phyloP scores from a whole-genome alignment of 2,329 filamentous ascomycete species.

The Blumeriella jaapii region DNA sequence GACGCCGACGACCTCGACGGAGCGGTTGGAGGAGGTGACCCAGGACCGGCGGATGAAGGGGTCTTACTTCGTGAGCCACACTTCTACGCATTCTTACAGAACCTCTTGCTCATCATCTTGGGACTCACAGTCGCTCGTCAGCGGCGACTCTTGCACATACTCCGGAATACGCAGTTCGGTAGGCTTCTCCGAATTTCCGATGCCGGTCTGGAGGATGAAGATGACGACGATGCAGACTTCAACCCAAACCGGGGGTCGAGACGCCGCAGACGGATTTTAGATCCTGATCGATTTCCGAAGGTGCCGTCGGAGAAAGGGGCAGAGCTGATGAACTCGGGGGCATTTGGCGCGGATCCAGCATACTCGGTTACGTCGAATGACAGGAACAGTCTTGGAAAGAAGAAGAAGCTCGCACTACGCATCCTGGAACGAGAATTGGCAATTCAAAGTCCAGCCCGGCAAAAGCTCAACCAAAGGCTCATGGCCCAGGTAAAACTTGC shows the following conservation, averaged over 20 bases:
- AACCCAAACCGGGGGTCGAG: slow-evolving; percentile 34
- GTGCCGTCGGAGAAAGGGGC: slow-evolving; percentile 69
- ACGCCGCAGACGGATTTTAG: slow-evolving; percentile 33
- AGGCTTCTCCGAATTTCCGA: slow-evolving; percentile 15
- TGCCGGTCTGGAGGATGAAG: slow-evolving; percentile 11
- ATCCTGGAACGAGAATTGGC: slow-evolving; percentile 77
- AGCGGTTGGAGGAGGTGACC: slow-evolving; percentile 3
- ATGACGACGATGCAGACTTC: slow-evolving; percentile 14
- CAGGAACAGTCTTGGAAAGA: slow-evolving; percentile 32
- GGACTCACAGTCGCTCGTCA: slow-evolving; percentile 17
- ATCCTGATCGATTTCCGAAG: slow-evolving; percentile 60
- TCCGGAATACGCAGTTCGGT: slow-evolving; percentile 17
- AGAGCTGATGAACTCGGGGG: slow-evolving; percentile 70
- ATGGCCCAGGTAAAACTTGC: slow-evolving; percentile 49
- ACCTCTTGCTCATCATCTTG: slow-evolving; percentile 23
- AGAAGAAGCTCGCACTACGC: slow-evolving; percentile 52
- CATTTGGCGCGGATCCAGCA: slow-evolving; percentile 60
- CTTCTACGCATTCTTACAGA: slow-evolving; percentile 16
- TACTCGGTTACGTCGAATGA: slow-evolving; percentile 36
- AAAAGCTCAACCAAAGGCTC: slow-evolving; percentile 48
- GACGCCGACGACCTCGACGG: slow-evolving; percentile 8
- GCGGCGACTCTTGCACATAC: slow-evolving; percentile 17
- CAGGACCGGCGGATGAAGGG: slow-evolving; percentile 25
- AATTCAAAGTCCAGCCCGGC: slow-evolving; percentile 46
- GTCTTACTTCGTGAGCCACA: slow-evolving; percentile 28